Conservation (phyloP, 1,284 basidiomycete genomes). For the Fomitopsis betulina region DNA sequence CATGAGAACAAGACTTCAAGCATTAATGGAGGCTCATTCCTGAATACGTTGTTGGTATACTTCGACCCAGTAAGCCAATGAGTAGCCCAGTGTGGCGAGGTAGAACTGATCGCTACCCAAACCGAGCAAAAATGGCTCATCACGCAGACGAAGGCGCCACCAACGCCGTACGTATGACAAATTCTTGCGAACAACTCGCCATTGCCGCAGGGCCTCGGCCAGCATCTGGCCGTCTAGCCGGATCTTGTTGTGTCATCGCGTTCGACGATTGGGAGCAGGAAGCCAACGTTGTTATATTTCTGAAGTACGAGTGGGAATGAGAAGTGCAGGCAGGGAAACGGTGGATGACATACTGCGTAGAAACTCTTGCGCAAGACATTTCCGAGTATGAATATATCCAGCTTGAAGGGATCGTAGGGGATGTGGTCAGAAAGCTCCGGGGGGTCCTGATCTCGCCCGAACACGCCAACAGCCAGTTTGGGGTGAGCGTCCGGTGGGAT, state of each 20-base stretch:
- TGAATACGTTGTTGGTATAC: neutral
- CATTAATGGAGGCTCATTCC: too few species aligned
- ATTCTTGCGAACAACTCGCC: neutral
- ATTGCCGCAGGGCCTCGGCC: conserved; percentile 6
- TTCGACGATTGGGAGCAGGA: conserved; percentile 15
- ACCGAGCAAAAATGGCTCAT: neutral
- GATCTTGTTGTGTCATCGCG: conserved; percentile 15
- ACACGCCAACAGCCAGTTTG: conserved; percentile 9
- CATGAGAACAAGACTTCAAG: too few species aligned
- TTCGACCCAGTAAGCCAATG: neutral
- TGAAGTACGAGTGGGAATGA: neutral
- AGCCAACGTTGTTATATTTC: conserved; percentile 12
- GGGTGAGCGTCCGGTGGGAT: conserved; percentile 2
- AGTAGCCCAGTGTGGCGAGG: neutral
- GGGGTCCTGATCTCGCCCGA: conserved; percentile 20
- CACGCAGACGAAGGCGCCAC: neutral
- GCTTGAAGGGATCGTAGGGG: conserved; percentile 29
- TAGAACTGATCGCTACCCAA: neutral
- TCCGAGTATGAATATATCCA: conserved; percentile 26
- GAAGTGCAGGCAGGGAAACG: neutral
- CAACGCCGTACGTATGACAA: neutral
- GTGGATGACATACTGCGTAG: neutral
- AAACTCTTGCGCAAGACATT: conserved; percentile 15
- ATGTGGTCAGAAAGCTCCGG: conserved; percentile 22
- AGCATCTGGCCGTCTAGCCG: conserved; percentile 14